Conservation (phyloP, 2,329 filamentous ascomycete species). For the Emergomyces orientalis region DNA sequence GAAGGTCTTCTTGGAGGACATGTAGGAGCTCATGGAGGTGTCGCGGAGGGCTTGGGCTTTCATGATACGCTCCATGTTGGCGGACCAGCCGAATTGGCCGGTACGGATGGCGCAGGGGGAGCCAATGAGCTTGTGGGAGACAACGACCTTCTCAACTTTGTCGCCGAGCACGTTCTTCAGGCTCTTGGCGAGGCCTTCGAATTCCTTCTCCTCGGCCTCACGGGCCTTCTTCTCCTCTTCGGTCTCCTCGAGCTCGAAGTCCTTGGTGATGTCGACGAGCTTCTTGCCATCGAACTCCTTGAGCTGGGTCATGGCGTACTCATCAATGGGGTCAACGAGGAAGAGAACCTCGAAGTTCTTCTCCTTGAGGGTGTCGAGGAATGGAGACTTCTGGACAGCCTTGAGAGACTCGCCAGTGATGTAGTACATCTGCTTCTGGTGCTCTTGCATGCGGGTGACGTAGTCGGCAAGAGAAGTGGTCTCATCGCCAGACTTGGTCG, state of each 20-base stretch:
- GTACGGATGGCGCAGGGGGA: constrained; percentile 98
- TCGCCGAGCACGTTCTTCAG: constrained; percentile 99
- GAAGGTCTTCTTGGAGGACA: constrained; percentile 99
- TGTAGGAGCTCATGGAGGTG: constrained; percentile 99
- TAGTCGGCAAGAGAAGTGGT: constrained; percentile 92
- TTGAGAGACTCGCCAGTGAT: constrained; percentile 99
- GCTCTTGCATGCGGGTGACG: constrained; percentile 97
- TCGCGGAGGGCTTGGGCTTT: constrained; percentile 99
- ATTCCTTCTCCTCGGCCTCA: constrained; percentile 98
- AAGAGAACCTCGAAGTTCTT: constrained; percentile 99
- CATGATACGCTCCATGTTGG: constrained; percentile 99
- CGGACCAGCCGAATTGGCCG: constrained; percentile 98
- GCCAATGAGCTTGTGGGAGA: constrained; percentile 92
- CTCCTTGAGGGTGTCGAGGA: constrained; percentile 96
- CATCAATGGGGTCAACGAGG: constrained; percentile 97
- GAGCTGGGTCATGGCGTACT: constrained; percentile 98
- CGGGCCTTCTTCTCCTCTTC: constrained; percentile 97
- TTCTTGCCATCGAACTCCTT: constrained; percentile 99
- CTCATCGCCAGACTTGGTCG: constrained; percentile 97
- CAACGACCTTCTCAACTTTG: constrained; percentile 99
- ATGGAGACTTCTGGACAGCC: constrained; percentile 94
- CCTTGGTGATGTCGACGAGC: constrained; percentile 99
- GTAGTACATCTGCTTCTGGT: constrained; percentile 99
- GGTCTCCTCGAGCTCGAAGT: constrained; percentile 99
- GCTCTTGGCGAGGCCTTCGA: constrained; percentile 83